A percentile compares a stretch with the other conserved stretches of the same genome.
Conservation (phyloP, 768 basidiomycete genomes). For the Psilocybe cubensis region DNA sequence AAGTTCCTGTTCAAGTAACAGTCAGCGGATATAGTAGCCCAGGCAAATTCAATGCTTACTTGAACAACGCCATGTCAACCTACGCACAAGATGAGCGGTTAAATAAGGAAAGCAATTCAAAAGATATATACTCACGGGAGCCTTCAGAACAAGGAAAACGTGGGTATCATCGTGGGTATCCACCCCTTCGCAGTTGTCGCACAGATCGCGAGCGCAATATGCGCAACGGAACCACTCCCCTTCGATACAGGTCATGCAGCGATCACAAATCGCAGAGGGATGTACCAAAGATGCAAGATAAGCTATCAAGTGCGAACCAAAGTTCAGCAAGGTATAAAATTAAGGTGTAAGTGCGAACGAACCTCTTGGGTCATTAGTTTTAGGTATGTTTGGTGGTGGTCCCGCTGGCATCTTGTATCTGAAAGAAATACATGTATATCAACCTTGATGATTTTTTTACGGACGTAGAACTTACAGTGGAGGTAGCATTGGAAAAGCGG, state of each 20-base stretch:
- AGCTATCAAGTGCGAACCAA: constrained; percentile 39
- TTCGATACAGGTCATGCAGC: constrained; percentile 79
- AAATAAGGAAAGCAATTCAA: background rate
- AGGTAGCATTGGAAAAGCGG: constrained; percentile 66
- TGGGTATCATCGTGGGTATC: constrained; percentile 86
- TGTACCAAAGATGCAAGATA: constrained; percentile 69
- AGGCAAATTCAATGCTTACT: constrained; percentile 41
- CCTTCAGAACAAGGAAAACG: constrained; percentile 88
- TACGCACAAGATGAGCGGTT: constrained; percentile 25
- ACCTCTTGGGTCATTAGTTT: constrained; percentile 61
- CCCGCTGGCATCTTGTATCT: constrained; percentile 74
- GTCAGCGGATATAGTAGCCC: background rate
- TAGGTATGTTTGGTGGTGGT: constrained; percentile 42
- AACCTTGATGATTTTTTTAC: constrained; percentile 9
- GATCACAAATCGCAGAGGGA: constrained; percentile 78
- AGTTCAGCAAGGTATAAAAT: background rate
- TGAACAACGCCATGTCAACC: constrained; percentile 78
- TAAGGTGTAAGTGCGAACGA: constrained; percentile 12
- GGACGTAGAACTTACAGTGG: constrained; percentile 50
- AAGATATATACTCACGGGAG: constrained; percentile 50
- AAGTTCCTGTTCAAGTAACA: constrained; percentile 43
- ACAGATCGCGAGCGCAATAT: constrained; percentile 87
- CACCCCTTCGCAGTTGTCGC: constrained; percentile 76
- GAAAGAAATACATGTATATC: background rate
- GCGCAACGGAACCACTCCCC: constrained; percentile 93